Evolutionary conservation across 2,329 filamentous ascomycete genomes (phyloP).

Genomic region (Colletotrichum trifolii): DNA sequence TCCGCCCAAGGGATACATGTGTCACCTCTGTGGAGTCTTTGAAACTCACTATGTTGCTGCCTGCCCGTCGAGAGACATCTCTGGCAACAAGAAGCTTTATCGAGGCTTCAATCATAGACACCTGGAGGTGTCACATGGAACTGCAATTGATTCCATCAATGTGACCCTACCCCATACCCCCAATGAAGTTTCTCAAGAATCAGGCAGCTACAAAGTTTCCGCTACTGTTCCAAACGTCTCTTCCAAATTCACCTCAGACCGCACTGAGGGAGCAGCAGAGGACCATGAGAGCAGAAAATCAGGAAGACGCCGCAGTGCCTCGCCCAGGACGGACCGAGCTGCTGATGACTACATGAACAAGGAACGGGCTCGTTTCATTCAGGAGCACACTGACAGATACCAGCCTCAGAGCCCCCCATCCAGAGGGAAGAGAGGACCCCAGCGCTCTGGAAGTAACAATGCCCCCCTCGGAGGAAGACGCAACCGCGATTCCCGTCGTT

Average conservation of each 20-base stretch:
- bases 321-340: no score
- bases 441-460: constrained; percentile 9
- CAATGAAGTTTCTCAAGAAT: no score
- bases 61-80: constrained; percentile 27
- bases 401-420: neutral
- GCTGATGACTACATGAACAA: constrained; percentile 12
- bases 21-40: constrained; percentile 35
- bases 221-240: no score
- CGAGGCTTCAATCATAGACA: no score
- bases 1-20: constrained; percentile 34
- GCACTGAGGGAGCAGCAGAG: no score
- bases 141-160: no score
- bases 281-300: no score
- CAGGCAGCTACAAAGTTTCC: no score
- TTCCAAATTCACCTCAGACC: no score
- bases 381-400: constrained; percentile 4
- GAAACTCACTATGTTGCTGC: constrained; percentile 33
- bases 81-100: neutral
- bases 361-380: constrained; percentile 19
- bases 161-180: no score
- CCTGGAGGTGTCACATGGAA: no score
- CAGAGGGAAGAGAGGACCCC: neutral
- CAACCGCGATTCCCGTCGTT: constrained; percentile 2
- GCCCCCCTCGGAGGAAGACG: constrained; percentile 8
- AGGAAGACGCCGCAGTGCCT: no score